Conservation (phyloP, 208 protist species). For the Vickermania ingenoplastis region DNA sequence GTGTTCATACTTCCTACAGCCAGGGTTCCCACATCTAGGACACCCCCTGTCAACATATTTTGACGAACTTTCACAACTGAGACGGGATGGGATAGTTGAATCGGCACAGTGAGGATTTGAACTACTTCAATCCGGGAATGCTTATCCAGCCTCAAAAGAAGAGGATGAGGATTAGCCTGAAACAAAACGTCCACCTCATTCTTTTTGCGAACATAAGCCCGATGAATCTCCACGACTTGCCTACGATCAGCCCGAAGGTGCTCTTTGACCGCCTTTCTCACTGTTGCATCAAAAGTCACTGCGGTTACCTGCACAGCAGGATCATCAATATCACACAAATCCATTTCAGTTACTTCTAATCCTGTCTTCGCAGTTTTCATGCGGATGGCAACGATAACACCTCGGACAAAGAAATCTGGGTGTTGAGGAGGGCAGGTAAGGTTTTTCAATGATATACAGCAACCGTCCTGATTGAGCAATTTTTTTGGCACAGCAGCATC, state of each 20-base stretch:
- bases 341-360: slow-evolving; percentile 50
- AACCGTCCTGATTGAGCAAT: not conserved
- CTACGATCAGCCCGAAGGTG: slow-evolving; percentile 53
- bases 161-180: slow-evolving; percentile 59
- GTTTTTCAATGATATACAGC: slow-evolving; percentile 20
- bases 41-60: slow-evolving; percentile 21
- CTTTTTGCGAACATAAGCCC: slow-evolving; percentile 60
- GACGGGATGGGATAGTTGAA: not conserved
- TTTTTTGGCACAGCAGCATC: not conserved
- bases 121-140: slow-evolving; percentile 66
- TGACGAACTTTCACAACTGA: slow-evolving; percentile 36
- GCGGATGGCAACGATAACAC: slow-evolving; percentile 50
- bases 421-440: slow-evolving; percentile 49
- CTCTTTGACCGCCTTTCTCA: slow-evolving; percentile 55
- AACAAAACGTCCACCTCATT: slow-evolving; percentile 63
- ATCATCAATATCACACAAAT: slow-evolving; percentile 61
- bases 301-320: slow-evolving; percentile 50
- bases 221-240: slow-evolving; percentile 65
- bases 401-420: slow-evolving; percentile 54
- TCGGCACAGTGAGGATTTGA: slow-evolving; percentile 36
- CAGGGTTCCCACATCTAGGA: slow-evolving; percentile 34
- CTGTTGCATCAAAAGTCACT: slow-evolving; percentile 62
- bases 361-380: slow-evolving; percentile 53
- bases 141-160: slow-evolving; percentile 59
- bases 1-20: not conserved